Conservation (phyloP, 768 basidiomycete genomes). For the Lepiota brunneoincarnata region DNA sequence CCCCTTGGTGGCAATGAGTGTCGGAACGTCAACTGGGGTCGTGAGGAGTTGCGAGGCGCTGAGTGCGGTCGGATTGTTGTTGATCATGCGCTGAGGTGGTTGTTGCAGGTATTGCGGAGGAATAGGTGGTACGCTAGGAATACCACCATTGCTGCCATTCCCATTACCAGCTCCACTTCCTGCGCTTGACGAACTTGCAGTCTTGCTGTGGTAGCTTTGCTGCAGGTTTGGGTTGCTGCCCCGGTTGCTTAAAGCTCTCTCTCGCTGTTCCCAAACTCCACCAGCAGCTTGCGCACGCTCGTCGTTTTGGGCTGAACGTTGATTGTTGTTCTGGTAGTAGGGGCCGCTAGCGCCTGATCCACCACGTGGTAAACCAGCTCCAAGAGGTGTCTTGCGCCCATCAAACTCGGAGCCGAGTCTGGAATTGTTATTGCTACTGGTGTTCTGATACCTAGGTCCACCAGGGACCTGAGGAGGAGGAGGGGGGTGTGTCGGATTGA, state of each 20-base stretch:
- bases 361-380: constrained; percentile 35
- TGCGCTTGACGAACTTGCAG: constrained; percentile 27
- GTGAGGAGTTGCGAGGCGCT: constrained; percentile 44
- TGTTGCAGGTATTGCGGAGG: constrained; percentile 73
- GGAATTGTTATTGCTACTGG: constrained; percentile 39
- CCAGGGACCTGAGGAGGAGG: constrained; percentile 9
- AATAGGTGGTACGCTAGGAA: constrained; percentile 71
- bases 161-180: constrained; percentile 29
- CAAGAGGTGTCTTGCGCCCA: constrained; percentile 59
- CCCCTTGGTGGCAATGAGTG: constrained; percentile 83
- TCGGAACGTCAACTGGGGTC: constrained; percentile 81
- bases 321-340: constrained; percentile 28
- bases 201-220: constrained; percentile 55
- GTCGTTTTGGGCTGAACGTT: constrained; percentile 19
- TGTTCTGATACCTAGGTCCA: constrained; percentile 29
- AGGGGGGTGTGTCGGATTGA: constrained; percentile 32
- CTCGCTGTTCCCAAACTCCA: constrained; percentile 64
- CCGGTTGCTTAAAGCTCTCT: constrained; percentile 52
- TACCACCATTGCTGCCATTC: constrained; percentile 27
- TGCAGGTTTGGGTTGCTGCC: constrained; percentile 71
- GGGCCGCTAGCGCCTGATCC: constrained; percentile 30
- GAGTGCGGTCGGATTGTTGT: constrained; percentile 25
- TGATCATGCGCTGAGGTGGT: constrained; percentile 35
- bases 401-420: constrained; percentile 64
- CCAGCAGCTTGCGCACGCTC: constrained; percentile 29